A percentile compares a stretch with the other conserved stretches of the same genome.
These are phyloP conservation scores for Ottelia alismoides DNA, from an alignment of 106 monocot species.

Conservation along the genomic window DNA sequence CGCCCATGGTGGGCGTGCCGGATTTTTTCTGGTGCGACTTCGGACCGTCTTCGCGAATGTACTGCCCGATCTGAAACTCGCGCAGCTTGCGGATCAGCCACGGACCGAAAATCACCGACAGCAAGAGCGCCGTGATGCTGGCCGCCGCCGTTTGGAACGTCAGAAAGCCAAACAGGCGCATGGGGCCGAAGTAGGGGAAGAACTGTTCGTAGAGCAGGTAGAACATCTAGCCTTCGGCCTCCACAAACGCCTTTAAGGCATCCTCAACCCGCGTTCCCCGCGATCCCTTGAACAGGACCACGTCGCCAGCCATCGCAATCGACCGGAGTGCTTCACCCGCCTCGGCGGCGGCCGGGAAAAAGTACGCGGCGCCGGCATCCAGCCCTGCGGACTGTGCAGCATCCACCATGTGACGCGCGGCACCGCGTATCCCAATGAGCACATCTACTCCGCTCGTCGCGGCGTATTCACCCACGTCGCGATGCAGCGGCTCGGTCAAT, in stretches of 20 bases:
- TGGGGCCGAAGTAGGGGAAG: neutral
- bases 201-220: neutral
- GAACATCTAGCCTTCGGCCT: neutral
- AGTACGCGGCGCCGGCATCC: neutral
- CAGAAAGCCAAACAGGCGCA: neutral
- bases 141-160: neutral
- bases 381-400: neutral
- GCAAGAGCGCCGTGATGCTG: neutral
- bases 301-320: neutral
- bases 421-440: neutral
- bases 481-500: neutral
- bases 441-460: neutral
- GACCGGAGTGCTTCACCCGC: neutral
- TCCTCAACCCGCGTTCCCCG: neutral
- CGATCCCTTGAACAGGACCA: neutral
- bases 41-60: neutral
- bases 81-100: neutral
- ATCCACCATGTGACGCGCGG: neutral
- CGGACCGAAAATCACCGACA: neutral
- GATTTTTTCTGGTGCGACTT: neutral
- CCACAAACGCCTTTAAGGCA: neutral
- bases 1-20: constrained; percentile 9
- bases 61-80: neutral
- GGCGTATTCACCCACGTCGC: neutral
- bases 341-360: too few relatives aligned